Evolutionary conservation across 352 stramenopile species (phyloP).

Genomic region (Pythium insidiosum): DNA sequence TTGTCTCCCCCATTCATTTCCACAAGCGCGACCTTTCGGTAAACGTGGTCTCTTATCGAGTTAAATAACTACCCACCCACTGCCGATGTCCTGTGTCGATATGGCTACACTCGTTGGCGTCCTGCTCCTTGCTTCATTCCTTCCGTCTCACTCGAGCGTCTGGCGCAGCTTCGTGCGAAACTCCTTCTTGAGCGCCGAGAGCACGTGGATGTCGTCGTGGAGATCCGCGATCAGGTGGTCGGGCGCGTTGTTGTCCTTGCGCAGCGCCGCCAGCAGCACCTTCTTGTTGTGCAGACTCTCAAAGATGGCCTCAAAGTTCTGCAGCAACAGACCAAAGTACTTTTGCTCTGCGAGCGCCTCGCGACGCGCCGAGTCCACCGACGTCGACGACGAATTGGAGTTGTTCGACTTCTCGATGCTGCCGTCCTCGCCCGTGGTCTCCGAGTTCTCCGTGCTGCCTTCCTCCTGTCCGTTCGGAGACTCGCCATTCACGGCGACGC

Average conservation of each 20-base stretch:
- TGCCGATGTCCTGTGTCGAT: too few relatives aligned
- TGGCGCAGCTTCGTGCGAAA: conserved; percentile 67
- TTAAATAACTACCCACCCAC: too few relatives aligned
- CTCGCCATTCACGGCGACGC: conserved; percentile 3
- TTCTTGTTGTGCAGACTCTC: conserved; percentile 84
- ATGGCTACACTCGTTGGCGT: too few relatives aligned
- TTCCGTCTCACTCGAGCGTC: conserved; percentile 33
- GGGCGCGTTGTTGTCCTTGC: conserved; percentile 56
- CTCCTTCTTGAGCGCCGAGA: conserved; percentile 72
- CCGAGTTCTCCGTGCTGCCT: conserved; percentile 65
- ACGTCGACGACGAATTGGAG: conserved; percentile 18
- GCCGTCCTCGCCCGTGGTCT: conserved; percentile 70
- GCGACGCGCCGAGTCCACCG: conserved; percentile 28
- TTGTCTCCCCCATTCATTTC: too few relatives aligned
- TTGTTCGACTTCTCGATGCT: conserved; percentile 46
- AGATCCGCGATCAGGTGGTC: conserved; percentile 70
- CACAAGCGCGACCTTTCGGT: too few relatives aligned
- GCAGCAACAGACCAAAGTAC: conserved; percentile 70
- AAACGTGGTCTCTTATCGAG: too few relatives aligned
- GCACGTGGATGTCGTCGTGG: conserved; percentile 74
- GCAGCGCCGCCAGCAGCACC: conserved; percentile 56
- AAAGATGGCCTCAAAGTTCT: conserved; percentile 82
- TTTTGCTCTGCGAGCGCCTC: conserved; percentile 71
- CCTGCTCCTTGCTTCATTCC: background rate
- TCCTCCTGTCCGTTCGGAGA: conserved; percentile 16